A percentile compares a stretch with the other conserved stretches of the same genome.
phyloP scores from a whole-genome alignment of 495 filamentous ascomycete species.

The Talaromyces adpressus region DNA sequence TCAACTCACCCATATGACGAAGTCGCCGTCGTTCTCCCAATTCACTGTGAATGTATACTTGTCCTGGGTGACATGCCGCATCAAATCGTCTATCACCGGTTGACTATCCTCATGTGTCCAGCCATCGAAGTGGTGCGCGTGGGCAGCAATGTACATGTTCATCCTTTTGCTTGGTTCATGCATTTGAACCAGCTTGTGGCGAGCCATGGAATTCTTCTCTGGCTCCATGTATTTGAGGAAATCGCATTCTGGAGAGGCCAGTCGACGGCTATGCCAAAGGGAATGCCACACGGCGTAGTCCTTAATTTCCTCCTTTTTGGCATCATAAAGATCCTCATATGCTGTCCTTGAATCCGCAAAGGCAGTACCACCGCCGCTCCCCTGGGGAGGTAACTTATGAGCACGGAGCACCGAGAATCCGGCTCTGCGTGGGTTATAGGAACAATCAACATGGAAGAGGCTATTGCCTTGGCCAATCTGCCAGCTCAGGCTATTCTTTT shows the following conservation, averaged over 20 bases:
- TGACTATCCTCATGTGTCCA: conserved; percentile 23
- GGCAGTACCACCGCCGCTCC: conserved; percentile 47
- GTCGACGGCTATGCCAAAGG: conserved; percentile 46
- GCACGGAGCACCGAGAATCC: conserved; percentile 47
- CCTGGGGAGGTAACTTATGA: conserved; percentile 40
- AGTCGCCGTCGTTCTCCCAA: conserved; percentile 42
- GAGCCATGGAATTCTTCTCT: not conserved
- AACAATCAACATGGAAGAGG: conserved; percentile 54
- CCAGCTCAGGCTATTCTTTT: conserved; percentile 28
- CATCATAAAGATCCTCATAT: conserved; percentile 39
- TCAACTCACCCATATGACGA: conserved; percentile 45
- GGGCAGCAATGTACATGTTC: conserved; percentile 48
- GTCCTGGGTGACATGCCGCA: conserved; percentile 39
- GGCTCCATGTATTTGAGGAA: conserved; percentile 45
- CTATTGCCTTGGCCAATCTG: conserved; percentile 45
- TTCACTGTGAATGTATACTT: conserved; percentile 39
- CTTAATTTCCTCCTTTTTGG: conserved; percentile 30
- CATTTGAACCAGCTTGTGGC: not conserved
- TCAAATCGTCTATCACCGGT: conserved; percentile 36
- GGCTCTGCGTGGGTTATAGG: conserved; percentile 54
- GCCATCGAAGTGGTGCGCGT: conserved; percentile 51
- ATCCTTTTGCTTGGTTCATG: conserved; percentile 37
- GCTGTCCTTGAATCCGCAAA: conserved; percentile 52
- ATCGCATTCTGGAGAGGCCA: conserved; percentile 34
- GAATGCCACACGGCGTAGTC: conserved; percentile 50